Conservation (phyloP, 1,139 yeast species). For the Yamadazyma buinensis region DNA sequence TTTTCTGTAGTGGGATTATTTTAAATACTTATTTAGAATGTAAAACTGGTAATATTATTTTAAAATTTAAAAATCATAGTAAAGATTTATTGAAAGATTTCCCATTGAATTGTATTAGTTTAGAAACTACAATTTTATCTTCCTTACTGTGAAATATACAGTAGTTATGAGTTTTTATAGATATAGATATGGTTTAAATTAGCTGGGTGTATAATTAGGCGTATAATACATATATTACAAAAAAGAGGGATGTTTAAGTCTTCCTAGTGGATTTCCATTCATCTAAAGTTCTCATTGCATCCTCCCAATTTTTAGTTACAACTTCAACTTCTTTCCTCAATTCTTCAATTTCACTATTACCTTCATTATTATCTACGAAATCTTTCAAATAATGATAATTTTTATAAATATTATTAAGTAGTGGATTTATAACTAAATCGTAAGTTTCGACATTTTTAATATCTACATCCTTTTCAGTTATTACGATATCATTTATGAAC, state of each 20-base stretch:
- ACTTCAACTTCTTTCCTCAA: conserved; percentile 31
- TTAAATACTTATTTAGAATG: conserved; percentile 27
- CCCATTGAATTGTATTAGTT: conserved; percentile 28
- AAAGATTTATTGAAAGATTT: conserved; percentile 26
- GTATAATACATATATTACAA: conserved; percentile 1
- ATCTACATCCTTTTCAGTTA: conserved; percentile 8
- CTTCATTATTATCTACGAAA: conserved; percentile 11
- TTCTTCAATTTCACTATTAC: conserved; percentile 10
- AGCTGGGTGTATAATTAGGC: no score
- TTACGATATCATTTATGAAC: conserved; percentile 14
- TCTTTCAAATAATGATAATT: conserved; percentile 28
- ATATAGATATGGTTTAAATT: no score
- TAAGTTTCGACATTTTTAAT: conserved; percentile 37
- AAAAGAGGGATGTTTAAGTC: background rate
- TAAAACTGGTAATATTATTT: conserved; percentile 15
- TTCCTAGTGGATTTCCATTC: conserved; percentile 32
- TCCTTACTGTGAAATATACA: no score
- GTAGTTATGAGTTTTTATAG: no score
- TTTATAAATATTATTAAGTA: conserved; percentile 26
- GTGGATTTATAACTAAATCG: conserved; percentile 34
- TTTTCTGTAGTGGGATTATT: conserved; percentile 31
- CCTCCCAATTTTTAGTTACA: conserved; percentile 40
- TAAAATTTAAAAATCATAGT: conserved; percentile 17
- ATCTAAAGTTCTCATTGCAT: conserved; percentile 44
- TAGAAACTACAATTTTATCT: conserved; percentile 28